Evolutionary conservation across 1,284 basidiomycete genomes (phyloP).

Genomic region (Apiotrichum gracile): DNA sequence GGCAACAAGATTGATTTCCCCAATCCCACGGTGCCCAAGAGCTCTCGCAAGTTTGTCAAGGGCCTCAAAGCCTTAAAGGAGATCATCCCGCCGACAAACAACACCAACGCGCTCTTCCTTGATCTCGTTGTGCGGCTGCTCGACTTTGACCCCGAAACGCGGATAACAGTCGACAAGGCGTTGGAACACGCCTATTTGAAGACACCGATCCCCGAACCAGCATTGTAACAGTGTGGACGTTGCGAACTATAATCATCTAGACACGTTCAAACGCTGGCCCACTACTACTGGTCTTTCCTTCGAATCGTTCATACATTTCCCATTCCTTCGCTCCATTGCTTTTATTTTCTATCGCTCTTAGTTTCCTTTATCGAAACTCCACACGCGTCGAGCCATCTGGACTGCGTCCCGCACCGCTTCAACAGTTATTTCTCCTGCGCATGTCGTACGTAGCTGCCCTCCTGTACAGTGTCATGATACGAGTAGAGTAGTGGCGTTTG

Average conservation of each 20-base stretch:
- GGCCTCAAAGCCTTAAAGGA: slow-evolving; percentile 73
- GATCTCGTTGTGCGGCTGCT: slow-evolving; percentile 82
- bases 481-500: slow-evolving; percentile 4
- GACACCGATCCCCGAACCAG: slow-evolving; percentile 18
- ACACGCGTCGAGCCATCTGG: background rate
- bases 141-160: slow-evolving; percentile 81
- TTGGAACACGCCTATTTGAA: slow-evolving; percentile 77
- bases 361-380: background rate
- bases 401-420: background rate
- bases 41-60: slow-evolving; percentile 90
- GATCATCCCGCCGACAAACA: slow-evolving; percentile 67
- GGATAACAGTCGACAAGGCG: slow-evolving; percentile 79
- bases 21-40: slow-evolving; percentile 73
- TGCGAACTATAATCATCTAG: background rate
- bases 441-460: background rate
- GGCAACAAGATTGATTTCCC: slow-evolving; percentile 84
- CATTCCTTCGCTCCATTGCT: background rate
- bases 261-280: no score
- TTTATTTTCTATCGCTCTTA: background rate
- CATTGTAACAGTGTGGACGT: background rate
- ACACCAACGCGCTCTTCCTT: slow-evolving; percentile 63
- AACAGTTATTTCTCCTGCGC: background rate
- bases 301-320: background rate
- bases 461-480: slow-evolving; percentile 8
- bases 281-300: background rate